Evolutionary conservation across 768 basidiomycete genomes (phyloP), one percentile per base, ranked within the genome.

Genomic region (Lactifluus volemus): DNA sequence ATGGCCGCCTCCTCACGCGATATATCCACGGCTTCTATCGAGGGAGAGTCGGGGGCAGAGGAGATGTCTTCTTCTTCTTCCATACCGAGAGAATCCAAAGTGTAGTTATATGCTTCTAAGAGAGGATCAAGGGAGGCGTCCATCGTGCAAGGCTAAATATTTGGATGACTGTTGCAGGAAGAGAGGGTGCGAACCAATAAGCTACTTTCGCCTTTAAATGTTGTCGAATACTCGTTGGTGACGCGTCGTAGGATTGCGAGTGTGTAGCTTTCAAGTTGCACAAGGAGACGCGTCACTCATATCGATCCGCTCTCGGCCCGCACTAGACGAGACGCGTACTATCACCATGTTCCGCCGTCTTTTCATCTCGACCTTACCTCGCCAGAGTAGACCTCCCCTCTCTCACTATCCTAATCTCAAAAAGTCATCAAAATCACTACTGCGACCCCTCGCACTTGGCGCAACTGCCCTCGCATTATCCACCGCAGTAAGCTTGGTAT

Each of bases 61-160:
- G 63, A 55, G 11, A 58, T 77, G 36, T 80, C 71, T 55, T 81
- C 81, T 67, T 84, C 81, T 66, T 84, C 84, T 45, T 86, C 84
- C 84, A 58, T 64, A 29, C 3, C 21, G 36, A 86, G 82, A 55
- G 45, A 63, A 56, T 58, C 25, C 50, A 49, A 58, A 55, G 63
- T 53, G 54, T 63, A 42, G 59, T 49, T 39, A 55, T 51, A 47
- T 55, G 44, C 45, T 42, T 53, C 38, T 53, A 57, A 54, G 51
- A 55, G 48, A 10, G 39, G 19, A 29, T 49, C 58, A 54, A 53
- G 38, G 30, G 47, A 21, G 39, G 17, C 49, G 48, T 60, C 58
- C 64, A 65, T 64, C 39, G 41, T 32, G 39, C 25, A 49, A 25
- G 51, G 34, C 61, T 63, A 44, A 53, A 63, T 53, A 63, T 55